Evolutionary conservation across 2,329 filamentous ascomycete species (phyloP), one percentile per base, ranked within the genome.

Genomic region (Emmonsiellopsis sp.): DNA sequence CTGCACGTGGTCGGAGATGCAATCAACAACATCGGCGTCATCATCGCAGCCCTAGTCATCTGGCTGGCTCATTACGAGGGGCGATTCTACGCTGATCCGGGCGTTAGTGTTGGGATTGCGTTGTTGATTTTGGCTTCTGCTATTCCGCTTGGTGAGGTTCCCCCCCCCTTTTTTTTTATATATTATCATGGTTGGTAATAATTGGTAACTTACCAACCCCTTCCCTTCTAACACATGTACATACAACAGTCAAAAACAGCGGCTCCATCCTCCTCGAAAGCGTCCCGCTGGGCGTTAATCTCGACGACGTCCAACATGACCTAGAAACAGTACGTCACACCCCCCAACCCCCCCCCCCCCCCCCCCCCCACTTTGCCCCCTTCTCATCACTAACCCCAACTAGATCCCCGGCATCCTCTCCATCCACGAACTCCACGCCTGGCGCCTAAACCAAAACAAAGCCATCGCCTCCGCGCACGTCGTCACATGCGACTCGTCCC

Each of bases 21-120:
- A 5, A 75, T 85, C 57, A 90, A 89, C 70, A 90, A 90, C 59
- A 67, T 89, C 9, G 86, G 85, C 8, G 86, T 90, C 55, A 88
- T 89, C 48, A 72, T 84, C 38, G 79, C 85, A 1, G 84, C 84
- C 0, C 62, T 84, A 2, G 74, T 88, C 34, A 85, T 90, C 65
- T 89, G 84, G 85, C 41, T 44, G 41, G 41, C 50, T 13, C 45
- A 44, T 1, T 81, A 78, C 32, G 72, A 79, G 1, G 73, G 67
- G 3, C 76, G 84, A 35, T 87, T 79, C 71, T 90, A 89, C 59
- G 85, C 83, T 5, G 87, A 91, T 63, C 86, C 87, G 0, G 83
- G 76, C 3, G 78, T 84, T 35, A 81, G 84, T 54, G 75, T 87
- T 65, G 83, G 77, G 50, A 91, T 90, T 60, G 79, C 84, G 2